These are phyloP conservation scores for Logfia minima DNA, from an alignment of 129 eudicot genomes.

Conservation along the genomic window DNA sequence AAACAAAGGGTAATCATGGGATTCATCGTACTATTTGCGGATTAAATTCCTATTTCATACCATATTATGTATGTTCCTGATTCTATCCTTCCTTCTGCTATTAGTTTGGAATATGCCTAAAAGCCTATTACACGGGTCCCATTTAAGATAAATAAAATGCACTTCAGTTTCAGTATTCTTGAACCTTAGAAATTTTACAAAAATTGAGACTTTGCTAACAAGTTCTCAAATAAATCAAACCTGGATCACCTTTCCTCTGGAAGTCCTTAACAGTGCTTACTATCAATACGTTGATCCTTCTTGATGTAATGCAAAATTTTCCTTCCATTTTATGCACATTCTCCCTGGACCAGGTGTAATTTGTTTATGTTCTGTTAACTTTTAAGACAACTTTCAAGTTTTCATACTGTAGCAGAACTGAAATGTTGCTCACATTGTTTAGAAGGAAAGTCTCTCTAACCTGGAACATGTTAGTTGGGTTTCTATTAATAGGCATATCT, in stretches of 20 bases:
- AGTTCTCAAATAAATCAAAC: no score
- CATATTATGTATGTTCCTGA: not conserved
- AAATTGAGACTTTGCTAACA: not conserved
- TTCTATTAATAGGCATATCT: not conserved
- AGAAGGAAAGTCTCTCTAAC: not conserved
- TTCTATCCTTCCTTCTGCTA: not conserved
- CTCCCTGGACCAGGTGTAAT: not conserved
- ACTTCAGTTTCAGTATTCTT: not conserved
- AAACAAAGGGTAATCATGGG: not conserved
- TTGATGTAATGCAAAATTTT: not conserved
- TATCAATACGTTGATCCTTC: not conserved
- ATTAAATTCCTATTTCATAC: not conserved
- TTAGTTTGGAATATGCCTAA: not conserved
- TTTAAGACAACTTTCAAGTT: not conserved
- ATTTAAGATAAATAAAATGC: not conserved
- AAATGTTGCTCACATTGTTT: not conserved
- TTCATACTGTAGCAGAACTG: conserved; percentile 3
- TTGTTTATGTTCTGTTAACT: not conserved
- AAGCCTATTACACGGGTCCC: no score
- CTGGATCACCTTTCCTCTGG: no score
- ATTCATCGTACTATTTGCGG: not conserved
- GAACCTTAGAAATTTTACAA: no score
- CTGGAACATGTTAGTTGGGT: not conserved
- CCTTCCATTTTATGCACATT: not conserved
- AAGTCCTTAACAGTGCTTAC: not conserved